phyloP scores from a whole-genome alignment of 2,329 filamentous ascomycete species.

The Apiospora rasikravindrae region DNA sequence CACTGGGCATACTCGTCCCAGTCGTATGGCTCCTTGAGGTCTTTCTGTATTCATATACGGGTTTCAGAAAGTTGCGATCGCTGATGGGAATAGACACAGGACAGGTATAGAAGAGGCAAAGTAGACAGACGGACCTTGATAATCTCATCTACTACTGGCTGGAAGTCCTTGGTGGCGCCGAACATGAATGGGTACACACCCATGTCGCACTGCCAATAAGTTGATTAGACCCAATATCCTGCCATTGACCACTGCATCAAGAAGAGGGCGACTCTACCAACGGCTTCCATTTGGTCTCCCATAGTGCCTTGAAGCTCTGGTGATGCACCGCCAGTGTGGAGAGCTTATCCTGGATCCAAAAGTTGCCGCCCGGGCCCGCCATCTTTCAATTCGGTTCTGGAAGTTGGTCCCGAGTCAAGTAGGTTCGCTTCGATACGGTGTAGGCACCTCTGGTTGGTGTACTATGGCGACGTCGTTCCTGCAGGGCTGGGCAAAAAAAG shows the following conservation, averaged over 20 bases:
- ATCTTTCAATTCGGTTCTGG: conserved; percentile 22
- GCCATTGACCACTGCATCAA: background rate
- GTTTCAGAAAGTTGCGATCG: background rate
- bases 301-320: conserved; percentile 35
- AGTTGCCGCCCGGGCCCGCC: conserved; percentile 35
- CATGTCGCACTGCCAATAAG: conserved; percentile 32
- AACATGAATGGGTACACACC: conserved; percentile 45
- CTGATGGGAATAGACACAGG: background rate
- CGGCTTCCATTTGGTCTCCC: conserved; percentile 39
- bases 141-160: conserved; percentile 39
- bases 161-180: conserved; percentile 37
- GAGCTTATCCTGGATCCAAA: conserved; percentile 37
- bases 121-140: conserved; percentile 24
- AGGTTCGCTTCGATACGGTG: background rate
- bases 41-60: conserved; percentile 21
- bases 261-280: conserved; percentile 26
- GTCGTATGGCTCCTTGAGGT: conserved; percentile 34
- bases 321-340: conserved; percentile 31
- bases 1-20: conserved; percentile 43
- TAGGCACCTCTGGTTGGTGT: background rate
- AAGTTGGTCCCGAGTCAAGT: background rate
- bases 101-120: background rate
- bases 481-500: background rate
- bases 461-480: background rate
- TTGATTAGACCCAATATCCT: background rate